A percentile compares a stretch with the other conserved stretches of the same genome.
These are phyloP conservation scores for Alternaria panax DNA, from an alignment of 2,329 filamentous ascomycete genomes.

Conservation along the genomic window DNA sequence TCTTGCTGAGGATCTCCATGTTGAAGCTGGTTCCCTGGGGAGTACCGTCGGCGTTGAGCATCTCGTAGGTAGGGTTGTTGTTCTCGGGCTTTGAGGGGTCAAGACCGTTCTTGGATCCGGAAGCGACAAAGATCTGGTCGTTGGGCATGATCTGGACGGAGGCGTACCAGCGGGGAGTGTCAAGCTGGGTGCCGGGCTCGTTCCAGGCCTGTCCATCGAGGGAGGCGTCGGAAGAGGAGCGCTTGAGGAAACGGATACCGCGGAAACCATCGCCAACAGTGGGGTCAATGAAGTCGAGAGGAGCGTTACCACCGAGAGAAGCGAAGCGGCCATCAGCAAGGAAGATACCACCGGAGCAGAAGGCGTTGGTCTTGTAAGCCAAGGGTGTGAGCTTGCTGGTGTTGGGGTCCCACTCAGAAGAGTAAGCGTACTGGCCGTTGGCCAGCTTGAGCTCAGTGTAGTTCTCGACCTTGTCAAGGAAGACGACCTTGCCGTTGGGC, in stretches of 20 bases:
- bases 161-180: slow-evolving; percentile 67
- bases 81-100: slow-evolving; percentile 62
- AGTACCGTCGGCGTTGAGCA: slow-evolving; percentile 59
- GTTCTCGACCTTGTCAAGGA: slow-evolving; percentile 70
- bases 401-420: slow-evolving; percentile 64
- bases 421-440: slow-evolving; percentile 66
- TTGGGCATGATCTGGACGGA: slow-evolving; percentile 66
- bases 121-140: slow-evolving; percentile 65
- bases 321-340: slow-evolving; percentile 64
- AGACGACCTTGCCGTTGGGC: slow-evolving; percentile 66
- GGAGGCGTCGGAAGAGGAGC: slow-evolving; percentile 54
- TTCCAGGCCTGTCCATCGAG: slow-evolving; percentile 61
- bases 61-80: slow-evolving; percentile 70
- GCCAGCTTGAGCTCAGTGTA: slow-evolving; percentile 64
- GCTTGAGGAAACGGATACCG: slow-evolving; percentile 63
- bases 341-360: slow-evolving; percentile 67
- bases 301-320: slow-evolving; percentile 66
- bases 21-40: slow-evolving; percentile 57
- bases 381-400: slow-evolving; percentile 58
- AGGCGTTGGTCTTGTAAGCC: slow-evolving; percentile 65
- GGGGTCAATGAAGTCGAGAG: slow-evolving; percentile 62
- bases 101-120: slow-evolving; percentile 66
- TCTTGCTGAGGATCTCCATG: slow-evolving; percentile 63
- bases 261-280: slow-evolving; percentile 67
- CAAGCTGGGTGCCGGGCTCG: slow-evolving; percentile 64